Evolutionary conservation across 2,329 filamentous ascomycete genomes (phyloP).

Genomic region (Bipolaris bicolor): DNA sequence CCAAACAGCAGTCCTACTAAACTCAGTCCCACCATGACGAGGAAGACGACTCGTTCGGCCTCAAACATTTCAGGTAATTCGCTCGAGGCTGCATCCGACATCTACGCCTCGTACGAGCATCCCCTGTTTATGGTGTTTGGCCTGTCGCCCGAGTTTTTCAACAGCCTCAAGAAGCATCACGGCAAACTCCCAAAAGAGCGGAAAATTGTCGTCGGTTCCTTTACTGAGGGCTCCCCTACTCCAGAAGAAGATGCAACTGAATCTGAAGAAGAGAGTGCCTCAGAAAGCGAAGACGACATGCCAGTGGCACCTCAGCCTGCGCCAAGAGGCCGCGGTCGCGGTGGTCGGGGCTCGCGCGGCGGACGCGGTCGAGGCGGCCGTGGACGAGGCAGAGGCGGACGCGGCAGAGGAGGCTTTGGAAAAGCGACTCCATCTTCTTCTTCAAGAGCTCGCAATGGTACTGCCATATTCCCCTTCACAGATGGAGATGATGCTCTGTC

Average conservation of each 20-base stretch:
- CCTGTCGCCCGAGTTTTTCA: slow-evolving; percentile 41
- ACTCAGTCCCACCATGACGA: slow-evolving; percentile 35
- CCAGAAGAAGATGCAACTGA: slow-evolving; percentile 29
- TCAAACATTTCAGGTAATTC: slow-evolving; percentile 46
- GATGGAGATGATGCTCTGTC: slow-evolving; percentile 43
- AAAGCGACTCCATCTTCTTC: slow-evolving; percentile 36
- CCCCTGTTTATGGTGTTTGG: slow-evolving; percentile 46
- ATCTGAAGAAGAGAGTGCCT: slow-evolving; percentile 26
- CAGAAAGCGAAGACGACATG: slow-evolving; percentile 35
- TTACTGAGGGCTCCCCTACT: slow-evolving; percentile 21
- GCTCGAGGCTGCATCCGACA: slow-evolving; percentile 34
- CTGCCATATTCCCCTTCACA: slow-evolving; percentile 41
- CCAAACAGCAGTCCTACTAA: slow-evolving; percentile 35
- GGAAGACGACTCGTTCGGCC: slow-evolving; percentile 45
- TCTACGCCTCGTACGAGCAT: slow-evolving; percentile 42
- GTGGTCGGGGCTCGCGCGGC: slow-evolving; percentile 38
- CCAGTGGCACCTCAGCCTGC: slow-evolving; percentile 26
- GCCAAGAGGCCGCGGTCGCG: slow-evolving; percentile 34
- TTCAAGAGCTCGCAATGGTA: slow-evolving; percentile 42
- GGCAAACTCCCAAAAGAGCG: slow-evolving; percentile 36
- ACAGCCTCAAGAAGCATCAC: slow-evolving; percentile 37
- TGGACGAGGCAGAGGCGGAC: slow-evolving; percentile 40
- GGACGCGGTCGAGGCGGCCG: slow-evolving; percentile 37
- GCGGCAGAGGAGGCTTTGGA: slow-evolving; percentile 30
- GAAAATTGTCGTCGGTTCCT: slow-evolving; percentile 21